Conservation (phyloP, 495 filamentous ascomycete species). For the Coniosporium apollinis region DNA sequence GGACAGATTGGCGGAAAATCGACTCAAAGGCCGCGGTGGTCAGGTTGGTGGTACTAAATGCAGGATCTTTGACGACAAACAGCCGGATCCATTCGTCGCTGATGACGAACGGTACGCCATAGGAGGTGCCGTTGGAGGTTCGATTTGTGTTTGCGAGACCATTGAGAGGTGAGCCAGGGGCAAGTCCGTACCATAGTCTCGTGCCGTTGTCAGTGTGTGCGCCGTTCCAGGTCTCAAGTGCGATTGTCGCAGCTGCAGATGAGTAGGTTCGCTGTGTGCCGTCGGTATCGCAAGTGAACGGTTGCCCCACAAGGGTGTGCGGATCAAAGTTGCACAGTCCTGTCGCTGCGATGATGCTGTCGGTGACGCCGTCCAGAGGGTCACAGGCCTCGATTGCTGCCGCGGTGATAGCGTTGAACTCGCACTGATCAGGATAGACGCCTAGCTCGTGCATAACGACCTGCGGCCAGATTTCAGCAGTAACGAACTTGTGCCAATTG, state of each 20-base stretch:
- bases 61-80: slow-evolving; percentile 11
- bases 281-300: slow-evolving; percentile 11
- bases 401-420: slow-evolving; percentile 12
- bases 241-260: slow-evolving; percentile 10
- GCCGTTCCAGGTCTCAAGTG: slow-evolving; percentile 12
- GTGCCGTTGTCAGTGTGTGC: slow-evolving; percentile 7
- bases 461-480: slow-evolving; percentile 17
- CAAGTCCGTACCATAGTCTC: slow-evolving; percentile 11
- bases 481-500: slow-evolving; percentile 18
- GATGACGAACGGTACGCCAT: slow-evolving; percentile 8
- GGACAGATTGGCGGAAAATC: slow-evolving; percentile 14
- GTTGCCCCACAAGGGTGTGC: slow-evolving; percentile 16
- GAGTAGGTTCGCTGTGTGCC: slow-evolving; percentile 6
- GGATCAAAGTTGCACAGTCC: slow-evolving; percentile 24
- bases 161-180: slow-evolving; percentile 6
- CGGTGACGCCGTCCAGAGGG: slow-evolving; percentile 23
- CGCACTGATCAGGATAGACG: slow-evolving; percentile 10
- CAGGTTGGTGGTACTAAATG: slow-evolving; percentile 9
- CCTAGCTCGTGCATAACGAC: slow-evolving; percentile 10
- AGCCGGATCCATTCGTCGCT: slow-evolving; percentile 6
- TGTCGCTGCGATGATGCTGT: slow-evolving; percentile 24
- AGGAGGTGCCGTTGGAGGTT: slow-evolving; percentile 3
- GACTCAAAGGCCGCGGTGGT: slow-evolving; percentile 8
- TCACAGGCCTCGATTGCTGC: slow-evolving; percentile 23
- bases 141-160: slow-evolving; percentile 6